phyloP scores from a whole-genome alignment of 2,329 filamentous ascomycete genomes.

The Metarhizium anisopliae region DNA sequence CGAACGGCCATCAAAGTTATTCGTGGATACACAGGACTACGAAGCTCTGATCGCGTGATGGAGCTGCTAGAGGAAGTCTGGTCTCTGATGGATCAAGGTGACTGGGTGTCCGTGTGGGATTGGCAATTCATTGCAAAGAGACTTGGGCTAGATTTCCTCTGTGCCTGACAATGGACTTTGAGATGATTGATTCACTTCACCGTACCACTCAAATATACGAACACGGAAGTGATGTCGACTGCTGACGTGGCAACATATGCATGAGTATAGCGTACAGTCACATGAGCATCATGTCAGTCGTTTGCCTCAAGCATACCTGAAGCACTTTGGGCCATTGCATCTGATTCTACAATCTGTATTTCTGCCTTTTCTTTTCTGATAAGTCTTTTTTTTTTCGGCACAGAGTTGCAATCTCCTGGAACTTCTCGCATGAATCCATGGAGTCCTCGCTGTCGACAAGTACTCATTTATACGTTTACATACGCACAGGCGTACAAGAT shows the following conservation, averaged over 20 bases:
- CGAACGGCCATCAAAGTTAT: slow-evolving; percentile 40
- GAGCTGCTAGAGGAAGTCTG: slow-evolving; percentile 51
- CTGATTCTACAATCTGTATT: not conserved
- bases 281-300: not conserved
- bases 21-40: slow-evolving; percentile 49
- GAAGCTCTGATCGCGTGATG: slow-evolving; percentile 45
- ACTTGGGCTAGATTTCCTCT: slow-evolving; percentile 48
- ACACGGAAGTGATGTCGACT: not conserved
- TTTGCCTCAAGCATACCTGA: not conserved
- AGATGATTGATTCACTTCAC: not conserved
- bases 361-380: not conserved
- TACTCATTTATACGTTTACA: not conserved
- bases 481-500: not conserved
- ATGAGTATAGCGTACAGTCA: not conserved
- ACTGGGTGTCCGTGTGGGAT: slow-evolving; percentile 54
- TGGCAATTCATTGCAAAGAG: slow-evolving; percentile 49
- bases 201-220: not conserved
- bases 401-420: not conserved
- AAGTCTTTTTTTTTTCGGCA: not conserved
- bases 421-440: not conserved
- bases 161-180: slow-evolving; percentile 23
- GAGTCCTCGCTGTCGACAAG: not conserved
- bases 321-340: not conserved
- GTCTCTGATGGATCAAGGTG: slow-evolving; percentile 47
- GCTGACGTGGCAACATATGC: not conserved